Conservation (phyloP, 2,329 filamentous ascomycete species). For the Capronia coronata region DNA sequence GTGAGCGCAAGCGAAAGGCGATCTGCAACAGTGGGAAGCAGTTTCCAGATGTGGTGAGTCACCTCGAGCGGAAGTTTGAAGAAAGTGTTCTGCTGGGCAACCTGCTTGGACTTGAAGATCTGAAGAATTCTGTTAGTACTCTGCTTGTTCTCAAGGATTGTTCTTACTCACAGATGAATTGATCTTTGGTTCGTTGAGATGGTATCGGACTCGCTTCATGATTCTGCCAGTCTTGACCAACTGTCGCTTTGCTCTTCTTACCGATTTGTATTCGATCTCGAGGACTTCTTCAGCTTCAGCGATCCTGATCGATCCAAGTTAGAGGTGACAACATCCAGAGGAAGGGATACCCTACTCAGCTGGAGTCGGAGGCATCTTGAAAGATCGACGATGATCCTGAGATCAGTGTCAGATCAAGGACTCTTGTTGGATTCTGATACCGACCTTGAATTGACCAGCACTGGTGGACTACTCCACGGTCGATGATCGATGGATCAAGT, state of each 20-base stretch:
- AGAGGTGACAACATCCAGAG: not conserved
- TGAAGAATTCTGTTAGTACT: not conserved
- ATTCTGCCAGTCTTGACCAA: conserved; percentile 8
- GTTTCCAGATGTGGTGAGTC: conserved; percentile 15
- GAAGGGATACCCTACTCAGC: conserved; percentile 1
- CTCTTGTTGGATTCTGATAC: not conserved
- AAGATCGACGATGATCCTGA: not conserved
- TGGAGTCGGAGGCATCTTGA: conserved; percentile 1
- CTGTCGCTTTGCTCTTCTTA: conserved; percentile 2
- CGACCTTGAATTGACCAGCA: not conserved
- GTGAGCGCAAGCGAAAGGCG: conserved; percentile 22
- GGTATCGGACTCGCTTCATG: conserved; percentile 7
- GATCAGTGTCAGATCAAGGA: not conserved
- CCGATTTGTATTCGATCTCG: not conserved
- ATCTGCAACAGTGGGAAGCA: conserved; percentile 17
- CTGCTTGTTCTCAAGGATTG: too few species aligned
- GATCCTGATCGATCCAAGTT: conserved; percentile 5
- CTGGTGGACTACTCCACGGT: not conserved
- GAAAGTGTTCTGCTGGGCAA: conserved; percentile 3
- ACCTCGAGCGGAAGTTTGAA: conserved; percentile 18
- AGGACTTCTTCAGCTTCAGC: conserved; percentile 2
- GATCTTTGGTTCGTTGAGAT: conserved; percentile 2
- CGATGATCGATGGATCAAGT: not conserved
- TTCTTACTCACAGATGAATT: not conserved
- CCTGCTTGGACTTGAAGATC: conserved; percentile 5